Evolutionary conservation across 2,329 filamentous ascomycete species (phyloP).

Genomic region (Ophiostoma fasciatum): DNA sequence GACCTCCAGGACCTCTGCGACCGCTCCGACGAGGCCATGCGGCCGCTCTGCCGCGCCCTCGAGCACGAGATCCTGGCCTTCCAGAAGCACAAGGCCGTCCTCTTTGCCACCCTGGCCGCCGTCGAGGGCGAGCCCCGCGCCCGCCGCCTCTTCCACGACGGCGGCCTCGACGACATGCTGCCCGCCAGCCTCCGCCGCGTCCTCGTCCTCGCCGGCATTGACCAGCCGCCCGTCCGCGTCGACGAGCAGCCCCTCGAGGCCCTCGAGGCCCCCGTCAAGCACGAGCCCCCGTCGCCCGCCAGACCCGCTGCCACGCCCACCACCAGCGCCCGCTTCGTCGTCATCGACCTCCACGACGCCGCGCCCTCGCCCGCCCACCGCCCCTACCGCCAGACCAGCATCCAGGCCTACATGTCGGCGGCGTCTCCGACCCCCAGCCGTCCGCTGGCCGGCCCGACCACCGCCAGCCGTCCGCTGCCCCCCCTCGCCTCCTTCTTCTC

Average conservation of each 20-base stretch:
- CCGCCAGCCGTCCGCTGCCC: no score
- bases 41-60: not conserved
- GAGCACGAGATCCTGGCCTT: conserved; percentile 1
- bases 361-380: no score
- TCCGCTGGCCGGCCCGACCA: no score
- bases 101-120: not conserved
- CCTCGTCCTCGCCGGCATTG: not conserved
- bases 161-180: not conserved
- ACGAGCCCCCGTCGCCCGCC: no score
- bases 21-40: not conserved
- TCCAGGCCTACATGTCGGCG: no score
- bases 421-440: no score
- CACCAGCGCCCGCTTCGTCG: no score
- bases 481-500: no score
- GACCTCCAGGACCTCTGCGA: not conserved
- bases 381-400: no score
- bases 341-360: no score
- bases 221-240: not conserved
- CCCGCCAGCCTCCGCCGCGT: not conserved
- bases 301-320: no score
- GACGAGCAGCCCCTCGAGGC: not conserved
- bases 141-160: not conserved
- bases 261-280: no score
- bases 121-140: not conserved
- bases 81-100: not conserved